Evolutionary conservation across 257 asterid genomes (phyloP).

Genomic region (Nicotiana paniculata): DNA sequence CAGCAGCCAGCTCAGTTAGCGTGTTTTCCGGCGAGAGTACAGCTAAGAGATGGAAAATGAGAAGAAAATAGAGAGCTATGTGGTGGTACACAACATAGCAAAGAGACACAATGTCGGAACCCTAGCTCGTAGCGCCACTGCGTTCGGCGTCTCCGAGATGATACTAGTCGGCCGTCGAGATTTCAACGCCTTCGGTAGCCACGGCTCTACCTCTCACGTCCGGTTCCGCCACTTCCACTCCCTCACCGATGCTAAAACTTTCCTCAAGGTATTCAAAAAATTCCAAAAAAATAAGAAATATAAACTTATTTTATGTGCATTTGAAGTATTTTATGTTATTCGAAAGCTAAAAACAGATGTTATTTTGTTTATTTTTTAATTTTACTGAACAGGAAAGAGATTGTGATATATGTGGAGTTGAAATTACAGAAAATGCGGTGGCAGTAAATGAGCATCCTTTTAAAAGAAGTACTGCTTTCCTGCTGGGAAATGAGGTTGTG

Average conservation of each 20-base stretch:
- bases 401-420: conserved; percentile 96
- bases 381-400: conserved; percentile 53
- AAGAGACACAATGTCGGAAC: conserved; percentile 99
- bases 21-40: background rate
- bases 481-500: conserved; percentile 91
- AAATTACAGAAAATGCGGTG: conserved; percentile 67
- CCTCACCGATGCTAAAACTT: conserved; percentile 59
- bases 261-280: conserved; percentile 50
- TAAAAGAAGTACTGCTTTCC: conserved; percentile 86
- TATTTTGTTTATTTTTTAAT: background rate
- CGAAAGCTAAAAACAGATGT: too few species aligned
- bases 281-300: background rate
- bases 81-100: conserved; percentile 87
- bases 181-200: conserved; percentile 95
- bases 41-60: conserved; percentile 33
- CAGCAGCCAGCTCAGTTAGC: background rate
- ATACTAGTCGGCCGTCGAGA: conserved; percentile 87
- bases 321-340: background rate
- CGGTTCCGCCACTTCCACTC: conserved; percentile 82
- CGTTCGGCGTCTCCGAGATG: conserved; percentile 87
- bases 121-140: conserved; percentile 94
- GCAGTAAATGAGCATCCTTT: conserved; percentile 85
- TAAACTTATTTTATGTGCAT: background rate
- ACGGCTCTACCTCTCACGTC: conserved; percentile 83
- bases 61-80: conserved; percentile 56